Base-by-base conservation (phyloP, 495 filamentous ascomycete genomes). In the Paragyromitra xinjiangensis region DNA sequence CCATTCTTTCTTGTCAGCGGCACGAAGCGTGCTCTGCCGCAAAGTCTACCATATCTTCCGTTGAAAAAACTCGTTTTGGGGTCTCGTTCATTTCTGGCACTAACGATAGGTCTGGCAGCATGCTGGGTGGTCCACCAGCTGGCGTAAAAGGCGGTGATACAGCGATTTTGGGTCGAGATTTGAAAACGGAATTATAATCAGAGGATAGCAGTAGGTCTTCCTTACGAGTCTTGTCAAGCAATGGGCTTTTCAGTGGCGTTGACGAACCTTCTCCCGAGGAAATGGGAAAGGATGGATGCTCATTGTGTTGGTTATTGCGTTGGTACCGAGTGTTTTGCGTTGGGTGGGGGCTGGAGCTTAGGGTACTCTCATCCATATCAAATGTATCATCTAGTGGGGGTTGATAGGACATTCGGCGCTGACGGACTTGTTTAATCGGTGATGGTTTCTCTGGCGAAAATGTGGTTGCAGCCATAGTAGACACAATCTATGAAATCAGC, bases 181-280 rank as follows among this genome's bases (percentile, higher is more conserved):
- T 83, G 26, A 83, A 83, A 22, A 83, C 81, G 6, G 73, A 78
- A 58, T 75, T 78, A 19, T 82, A 82, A 69, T 83, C 81, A 68
- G 79, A 80, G 16, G 73, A 79, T 29, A 74, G 50, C 1, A 83
- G 40, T 50, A 83, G 58, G 34, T 83, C 81, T 75, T 83, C 81
- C 29, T 83, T 82, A 4, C 81, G 81, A 8, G 71, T 78, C 26
- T 69, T 65, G 26, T 64, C 56, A 11, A 62, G 29, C 19, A 64
- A 50, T 44, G 50, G 75, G 7, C 61, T 63, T 71, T 24, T 71
- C 68, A 66, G n/a, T 12, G 67, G 74, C 37, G 66, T 78, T 12
- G 51, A 53, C 39, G 72, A 61, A 11, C n/a, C 55, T 29, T 73
- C 59, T n/a, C 61, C 26, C 14, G 61, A 14, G 16, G 58, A 55